Base-by-base conservation (phyloP, 2,329 filamentous ascomycete genomes). In the Xylariaceae sp. region DNA sequence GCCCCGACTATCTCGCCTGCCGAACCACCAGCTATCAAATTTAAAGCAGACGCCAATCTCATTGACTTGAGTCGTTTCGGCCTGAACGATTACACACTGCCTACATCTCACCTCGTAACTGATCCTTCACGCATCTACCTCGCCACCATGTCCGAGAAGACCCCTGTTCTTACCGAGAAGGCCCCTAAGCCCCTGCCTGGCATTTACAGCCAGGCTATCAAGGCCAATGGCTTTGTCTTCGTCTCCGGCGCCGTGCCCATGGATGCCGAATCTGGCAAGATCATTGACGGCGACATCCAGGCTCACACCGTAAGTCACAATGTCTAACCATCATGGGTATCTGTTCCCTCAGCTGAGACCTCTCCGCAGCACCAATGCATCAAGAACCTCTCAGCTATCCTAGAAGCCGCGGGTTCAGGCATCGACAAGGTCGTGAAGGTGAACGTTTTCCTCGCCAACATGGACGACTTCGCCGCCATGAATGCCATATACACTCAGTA, bases 401-500 rank as follows among this genome's bases (percentile, higher is more conserved):
- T 91, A 34, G 79, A 83, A 55, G 86, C 82, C 47, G 86, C 86
- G 4, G 86, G 86, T 16, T 84, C 80, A 36, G 77, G 74, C 52
- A 74, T 91, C 42, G 72, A 77, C 42, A 83, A 83, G 66, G 83
- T 89, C 19, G 83, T 89, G 66, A 88, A 89, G 75, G 83, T 87
- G 56, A 83, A 81, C 63, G 84, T 89, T 63, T 90, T 89, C 76
- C 75, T 90, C 49, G 78, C 83, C 53, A 78, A 85, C 67, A 89
- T 90, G 86, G 81, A 79, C 58, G 78, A 89, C 71, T 90, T 90
- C 67, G 80, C 77, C 34, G 82, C 85, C 68, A 89, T 90, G 84
- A 91, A 90, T 71, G 79, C 79, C 63, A 79, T 86, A 46, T 90
- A 89, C 66, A 80, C 80, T 67, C 81, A 85, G 70, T 87, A 84